A percentile compares a stretch with the other conserved stretches of the same genome.
Conservation (phyloP, 345 rosid genomes). For the Eucalyptus rudis region DNA sequence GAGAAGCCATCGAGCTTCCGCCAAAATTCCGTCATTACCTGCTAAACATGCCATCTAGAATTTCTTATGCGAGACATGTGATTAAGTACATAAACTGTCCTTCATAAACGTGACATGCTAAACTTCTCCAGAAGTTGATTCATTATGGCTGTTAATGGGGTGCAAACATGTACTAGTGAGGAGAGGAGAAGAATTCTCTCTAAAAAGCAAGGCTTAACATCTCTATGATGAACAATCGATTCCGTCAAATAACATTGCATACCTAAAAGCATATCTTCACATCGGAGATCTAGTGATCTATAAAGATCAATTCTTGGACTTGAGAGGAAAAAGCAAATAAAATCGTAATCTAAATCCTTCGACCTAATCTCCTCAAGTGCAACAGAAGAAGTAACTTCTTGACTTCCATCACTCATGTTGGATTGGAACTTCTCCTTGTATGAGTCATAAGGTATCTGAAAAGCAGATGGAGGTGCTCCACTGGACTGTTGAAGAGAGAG, state of each 20-base stretch:
- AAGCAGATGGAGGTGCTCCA: constrained; percentile 85
- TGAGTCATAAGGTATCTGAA: constrained; percentile 65
- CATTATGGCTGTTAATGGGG: neutral
- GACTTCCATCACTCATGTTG: constrained; percentile 7
- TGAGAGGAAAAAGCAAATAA: constrained; percentile 80
- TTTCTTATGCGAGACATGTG: neutral
- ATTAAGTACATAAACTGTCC: neutral
- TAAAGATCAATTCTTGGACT: constrained; percentile 73
- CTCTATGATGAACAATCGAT: neutral
- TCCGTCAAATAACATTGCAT: neutral
- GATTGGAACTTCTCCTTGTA: constrained; percentile 38
- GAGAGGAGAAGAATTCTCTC: neutral
- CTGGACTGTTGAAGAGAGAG: constrained; percentile 50
- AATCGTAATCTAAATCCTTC: constrained; percentile 71
- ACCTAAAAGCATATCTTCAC: constrained; percentile 94
- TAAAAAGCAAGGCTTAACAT: neutral
- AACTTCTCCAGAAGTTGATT: neutral
- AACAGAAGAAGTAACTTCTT: constrained; percentile 11
- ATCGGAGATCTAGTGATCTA: constrained; percentile 70
- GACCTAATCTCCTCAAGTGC: constrained; percentile 14
- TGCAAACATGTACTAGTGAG: neutral
- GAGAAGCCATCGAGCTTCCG: constrained; percentile 87
- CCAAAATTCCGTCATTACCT: constrained; percentile 38
- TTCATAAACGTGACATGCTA: neutral
- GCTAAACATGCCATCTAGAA: neutral